These are phyloP conservation scores for Ophiocordyceps australis DNA, from an alignment of 2,329 filamentous ascomycete genomes.

Conservation along the genomic window DNA sequence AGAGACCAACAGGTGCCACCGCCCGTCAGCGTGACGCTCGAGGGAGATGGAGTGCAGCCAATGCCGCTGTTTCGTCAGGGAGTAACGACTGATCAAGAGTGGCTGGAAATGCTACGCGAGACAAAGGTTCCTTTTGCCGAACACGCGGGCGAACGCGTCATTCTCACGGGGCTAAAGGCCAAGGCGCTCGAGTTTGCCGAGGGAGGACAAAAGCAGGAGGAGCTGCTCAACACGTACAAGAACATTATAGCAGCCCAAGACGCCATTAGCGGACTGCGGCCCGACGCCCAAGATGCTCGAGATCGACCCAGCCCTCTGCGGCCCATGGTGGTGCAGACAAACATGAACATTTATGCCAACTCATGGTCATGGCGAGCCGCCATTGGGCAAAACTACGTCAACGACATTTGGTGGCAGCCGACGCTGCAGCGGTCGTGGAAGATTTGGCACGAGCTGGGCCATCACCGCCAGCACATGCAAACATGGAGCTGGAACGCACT, in stretches of 20 bases:
- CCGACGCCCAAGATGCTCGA: background rate
- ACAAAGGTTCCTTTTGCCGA: constrained; percentile 3
- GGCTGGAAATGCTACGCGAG: background rate
- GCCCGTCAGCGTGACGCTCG: background rate
- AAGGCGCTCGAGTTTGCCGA: background rate
- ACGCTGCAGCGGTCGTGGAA: background rate
- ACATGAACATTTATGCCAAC: background rate
- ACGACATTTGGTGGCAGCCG: background rate
- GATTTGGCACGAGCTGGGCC: constrained; percentile 2
- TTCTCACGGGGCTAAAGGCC: constrained; percentile 1
- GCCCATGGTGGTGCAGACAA: constrained; percentile 2
- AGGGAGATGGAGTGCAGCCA: constrained; percentile 1
- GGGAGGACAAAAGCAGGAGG: background rate
- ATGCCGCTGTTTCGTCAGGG: constrained; percentile 2
- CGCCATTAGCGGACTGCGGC: constrained; percentile 1
- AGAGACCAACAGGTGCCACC: background rate
- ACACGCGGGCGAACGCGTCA: constrained; percentile 1
- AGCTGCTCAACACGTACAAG: constrained; percentile 1
- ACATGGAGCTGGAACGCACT: constrained; percentile 1
- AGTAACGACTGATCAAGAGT: constrained; percentile 2
- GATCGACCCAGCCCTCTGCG: constrained; percentile 1
- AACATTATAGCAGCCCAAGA: constrained; percentile 2
- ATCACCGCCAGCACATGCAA: background rate
- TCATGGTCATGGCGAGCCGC: background rate
- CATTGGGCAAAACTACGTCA: background rate